Base-by-base conservation (phyloP, 1,284 basidiomycete species). In the Boletus semigastroideus region DNA sequence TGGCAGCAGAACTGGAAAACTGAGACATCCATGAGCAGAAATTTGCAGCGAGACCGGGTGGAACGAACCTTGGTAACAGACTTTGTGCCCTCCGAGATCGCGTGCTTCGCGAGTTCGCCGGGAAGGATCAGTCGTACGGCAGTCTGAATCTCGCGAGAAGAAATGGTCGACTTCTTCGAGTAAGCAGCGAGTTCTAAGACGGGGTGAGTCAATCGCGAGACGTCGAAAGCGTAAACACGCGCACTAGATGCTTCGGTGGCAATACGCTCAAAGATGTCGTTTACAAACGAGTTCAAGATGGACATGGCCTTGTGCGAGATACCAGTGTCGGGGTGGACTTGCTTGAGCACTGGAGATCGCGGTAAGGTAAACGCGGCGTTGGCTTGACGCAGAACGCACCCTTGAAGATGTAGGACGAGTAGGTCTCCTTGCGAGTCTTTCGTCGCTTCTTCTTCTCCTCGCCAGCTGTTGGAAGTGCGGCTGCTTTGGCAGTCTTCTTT, bases 331-430 rank as follows among this genome's bases (percentile, higher is more conserved):
- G 87, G 87, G 74, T 90, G 87, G 48, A 90, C 87, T 66, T 86
- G 83, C 69, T 82, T 85, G 52, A 85, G 72, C 48, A 84, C 83
- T 81, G 59, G 17, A 22, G 12, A 47, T 28, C 27, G 36, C 12
- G 8, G 16, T 53, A 6, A 48, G 27, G 22, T 12, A 27, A 34
- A 34, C 7, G 37, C 25, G 19, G 1, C 16, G 10, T 17, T 16
- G 2, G 1, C n/a, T 10, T 1, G 3, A 22, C 34, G n/a, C 31
- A 5, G 2, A 7, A 30, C 46, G 22, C 9, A 87, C 89, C 88
- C 73, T 94, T 94, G 83, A 94, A 94, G 73, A 95, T 94, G 78
- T 95, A 95, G 1, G 92, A 93, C 42, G 89, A 89, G 79, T 94
- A 94, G 7, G 92, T 93, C 77, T 94, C 92, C 82, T 90, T 92